Percentiles rank a stretch among this genome's conserved stretches.
Conservation (phyloP, 2,329 filamentous ascomycete genomes). For the Cladophialophora carrionii region DNA sequence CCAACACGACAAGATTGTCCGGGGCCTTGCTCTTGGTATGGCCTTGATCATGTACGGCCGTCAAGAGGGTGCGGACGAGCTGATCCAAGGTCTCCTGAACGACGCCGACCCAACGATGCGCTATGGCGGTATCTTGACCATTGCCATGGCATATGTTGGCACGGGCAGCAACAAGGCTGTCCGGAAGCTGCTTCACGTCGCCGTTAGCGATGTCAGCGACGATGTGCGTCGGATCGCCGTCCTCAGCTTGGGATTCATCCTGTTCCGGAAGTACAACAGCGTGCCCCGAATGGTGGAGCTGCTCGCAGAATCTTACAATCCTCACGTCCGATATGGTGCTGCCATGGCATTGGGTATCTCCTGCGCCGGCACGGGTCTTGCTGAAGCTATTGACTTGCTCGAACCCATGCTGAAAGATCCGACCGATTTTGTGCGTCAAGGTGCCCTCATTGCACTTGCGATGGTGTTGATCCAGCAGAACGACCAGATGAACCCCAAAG, state of each 20-base stretch:
- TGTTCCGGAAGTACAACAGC: conserved; percentile 96
- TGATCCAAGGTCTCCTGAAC: conserved; percentile 89
- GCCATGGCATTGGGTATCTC: conserved; percentile 98
- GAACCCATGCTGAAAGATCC: conserved; percentile 99
- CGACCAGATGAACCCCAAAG: conserved; percentile 97
- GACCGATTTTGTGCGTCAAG: conserved; percentile 96
- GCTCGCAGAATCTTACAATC: conserved; percentile 97
- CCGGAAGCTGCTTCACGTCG: conserved; percentile 89
- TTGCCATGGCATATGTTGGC: conserved; percentile 94
- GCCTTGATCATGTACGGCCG: conserved; percentile 97
- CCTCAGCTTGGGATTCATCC: conserved; percentile 96
- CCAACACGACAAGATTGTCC: conserved; percentile 98
- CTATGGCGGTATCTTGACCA: conserved; percentile 98
- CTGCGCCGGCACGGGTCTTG: conserved; percentile 91
- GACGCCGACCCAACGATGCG: conserved; percentile 91
- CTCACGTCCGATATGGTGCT: conserved; percentile 94
- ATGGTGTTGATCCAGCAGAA: conserved; percentile 99
- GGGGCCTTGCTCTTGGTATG: conserved; percentile 93
- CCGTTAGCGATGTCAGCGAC: conserved; percentile 97
- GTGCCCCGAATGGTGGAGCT: conserved; percentile 99
- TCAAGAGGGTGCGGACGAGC: conserved; percentile 90
- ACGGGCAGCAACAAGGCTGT: conserved; percentile 99
- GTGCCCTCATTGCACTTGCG: conserved; percentile 86
- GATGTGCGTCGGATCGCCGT: conserved; percentile 95
- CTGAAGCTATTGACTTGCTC: conserved; percentile 93